Evolutionary conservation across 2,329 filamentous ascomycete genomes (phyloP).

Genomic region (Fusarium keratoplasticum): DNA sequence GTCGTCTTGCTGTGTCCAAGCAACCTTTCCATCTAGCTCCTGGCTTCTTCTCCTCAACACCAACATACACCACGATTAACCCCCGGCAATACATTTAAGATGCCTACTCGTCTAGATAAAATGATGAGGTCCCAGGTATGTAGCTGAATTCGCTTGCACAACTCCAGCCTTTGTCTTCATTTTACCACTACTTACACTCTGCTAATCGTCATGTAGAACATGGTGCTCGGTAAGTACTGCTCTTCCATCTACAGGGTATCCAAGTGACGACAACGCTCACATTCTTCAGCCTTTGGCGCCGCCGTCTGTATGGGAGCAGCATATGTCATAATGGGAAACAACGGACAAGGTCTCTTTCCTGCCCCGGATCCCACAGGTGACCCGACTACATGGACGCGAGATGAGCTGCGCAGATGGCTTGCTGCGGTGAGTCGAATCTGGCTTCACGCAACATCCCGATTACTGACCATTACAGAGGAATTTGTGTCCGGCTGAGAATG

Average conservation of each 20-base stretch:
- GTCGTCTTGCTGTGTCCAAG: background rate
- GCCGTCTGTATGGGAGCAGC: conserved; percentile 58
- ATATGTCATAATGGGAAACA: conserved; percentile 85
- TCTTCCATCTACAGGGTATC: conserved; percentile 36
- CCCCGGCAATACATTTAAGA: background rate
- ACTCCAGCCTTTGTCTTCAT: background rate
- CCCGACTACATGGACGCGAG: conserved; percentile 77
- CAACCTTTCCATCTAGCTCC: too few species aligned
- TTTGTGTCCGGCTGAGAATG: conserved; percentile 56
- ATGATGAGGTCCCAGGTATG: conserved; percentile 43
- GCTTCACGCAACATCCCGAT: too few species aligned
- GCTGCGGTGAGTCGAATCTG: conserved; percentile 67
- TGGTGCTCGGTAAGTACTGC: conserved; percentile 73
- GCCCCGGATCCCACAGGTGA: conserved; percentile 82
- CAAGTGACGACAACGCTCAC: conserved; percentile 5
- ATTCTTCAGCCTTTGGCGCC: conserved; percentile 26
- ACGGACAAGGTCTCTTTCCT: conserved; percentile 78
- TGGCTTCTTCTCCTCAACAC: background rate
- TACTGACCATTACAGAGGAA: conserved; percentile 52
- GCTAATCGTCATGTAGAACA: conserved; percentile 62
- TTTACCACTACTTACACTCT: fast-evolving
- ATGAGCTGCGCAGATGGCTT: conserved; percentile 86
- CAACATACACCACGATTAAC: background rate
- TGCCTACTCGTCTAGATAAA: conserved; percentile 40
- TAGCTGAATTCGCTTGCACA: fast-evolving